Percentiles rank a stretch among this genome's conserved stretches.
Evolutionary conservation across 2,329 filamentous ascomycete species (phyloP).

Genomic region (Exophiala spinifera): DNA sequence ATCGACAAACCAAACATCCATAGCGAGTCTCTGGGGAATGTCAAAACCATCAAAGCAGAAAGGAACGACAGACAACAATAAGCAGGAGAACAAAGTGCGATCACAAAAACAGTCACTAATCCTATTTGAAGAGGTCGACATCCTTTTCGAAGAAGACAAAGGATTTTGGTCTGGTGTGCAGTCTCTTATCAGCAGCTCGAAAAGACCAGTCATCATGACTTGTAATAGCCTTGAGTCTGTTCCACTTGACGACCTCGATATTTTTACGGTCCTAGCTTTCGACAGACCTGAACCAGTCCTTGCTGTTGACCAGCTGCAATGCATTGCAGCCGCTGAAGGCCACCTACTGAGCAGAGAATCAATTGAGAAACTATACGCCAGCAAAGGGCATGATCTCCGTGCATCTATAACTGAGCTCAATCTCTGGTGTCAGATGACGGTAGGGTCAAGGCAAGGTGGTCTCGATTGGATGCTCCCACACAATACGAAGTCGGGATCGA

Average conservation of each 20-base stretch:
- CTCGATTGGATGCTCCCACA: constrained; percentile 88
- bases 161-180: constrained; percentile 87
- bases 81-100: constrained; percentile 28
- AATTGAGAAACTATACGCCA: constrained; percentile 66
- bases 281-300: constrained; percentile 62
- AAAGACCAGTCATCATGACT: constrained; percentile 88
- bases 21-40: constrained; percentile 11
- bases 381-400: constrained; percentile 69
- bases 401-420: constrained; percentile 80
- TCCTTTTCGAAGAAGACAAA: constrained; percentile 93
- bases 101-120: constrained; percentile 91
- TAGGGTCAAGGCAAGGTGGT: constrained; percentile 84
- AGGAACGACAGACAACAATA: constrained; percentile 21
- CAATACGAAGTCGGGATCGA: constrained; percentile 64
- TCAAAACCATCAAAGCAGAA: constrained; percentile 25
- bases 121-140: constrained; percentile 86
- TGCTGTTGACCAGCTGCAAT: constrained; percentile 74
- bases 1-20: constrained; percentile 31
- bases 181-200: constrained; percentile 75
- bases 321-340: constrained; percentile 83
- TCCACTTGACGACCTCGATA: constrained; percentile 67
- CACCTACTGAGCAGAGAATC: constrained; percentile 70
- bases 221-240: constrained; percentile 89
- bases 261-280: constrained; percentile 83
- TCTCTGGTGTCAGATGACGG: constrained; percentile 95